Evolutionary conservation across 2,329 filamentous ascomycete genomes (phyloP).

Genomic region (Achaetomium macrosporum): DNA sequence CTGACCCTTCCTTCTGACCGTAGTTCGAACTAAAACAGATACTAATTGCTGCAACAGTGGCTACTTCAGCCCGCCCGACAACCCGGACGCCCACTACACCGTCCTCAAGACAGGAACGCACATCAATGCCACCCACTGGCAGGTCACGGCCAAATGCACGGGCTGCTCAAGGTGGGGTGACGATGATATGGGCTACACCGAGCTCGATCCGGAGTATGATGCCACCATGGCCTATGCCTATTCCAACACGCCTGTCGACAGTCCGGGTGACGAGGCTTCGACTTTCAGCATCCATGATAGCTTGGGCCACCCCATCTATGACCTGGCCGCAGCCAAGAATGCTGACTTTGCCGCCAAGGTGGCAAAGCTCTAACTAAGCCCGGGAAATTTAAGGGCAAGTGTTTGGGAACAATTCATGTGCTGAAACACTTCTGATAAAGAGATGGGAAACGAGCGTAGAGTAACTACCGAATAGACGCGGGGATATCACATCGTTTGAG

Average conservation of each 20-base stretch:
- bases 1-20: too few species aligned
- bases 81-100: constrained; percentile 29
- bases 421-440: too few species aligned
- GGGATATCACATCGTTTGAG: too few species aligned
- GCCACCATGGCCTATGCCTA: constrained; percentile 38
- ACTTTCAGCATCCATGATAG: constrained; percentile 40
- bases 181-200: constrained; percentile 33
- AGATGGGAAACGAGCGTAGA: too few species aligned
- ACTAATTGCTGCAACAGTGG: constrained; percentile 23
- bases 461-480: too few species aligned
- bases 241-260: constrained; percentile 33
- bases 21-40: too few species aligned
- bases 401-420: background rate
- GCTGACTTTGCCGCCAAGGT: constrained; percentile 21
- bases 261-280: constrained; percentile 31
- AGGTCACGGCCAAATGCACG: constrained; percentile 35
- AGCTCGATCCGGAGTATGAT: constrained; percentile 34
- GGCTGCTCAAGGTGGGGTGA: constrained; percentile 41
- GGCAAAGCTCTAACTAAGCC: constrained; percentile 1
- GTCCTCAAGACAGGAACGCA: constrained; percentile 34
- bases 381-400: background rate
- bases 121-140: constrained; percentile 37
- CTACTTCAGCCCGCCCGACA: constrained; percentile 31
- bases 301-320: constrained; percentile 31
- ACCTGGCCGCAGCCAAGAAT: constrained; percentile 21